These are phyloP conservation scores for Sherardia arvensis DNA, from an alignment of 257 asterid species.

Conservation along the genomic window DNA sequence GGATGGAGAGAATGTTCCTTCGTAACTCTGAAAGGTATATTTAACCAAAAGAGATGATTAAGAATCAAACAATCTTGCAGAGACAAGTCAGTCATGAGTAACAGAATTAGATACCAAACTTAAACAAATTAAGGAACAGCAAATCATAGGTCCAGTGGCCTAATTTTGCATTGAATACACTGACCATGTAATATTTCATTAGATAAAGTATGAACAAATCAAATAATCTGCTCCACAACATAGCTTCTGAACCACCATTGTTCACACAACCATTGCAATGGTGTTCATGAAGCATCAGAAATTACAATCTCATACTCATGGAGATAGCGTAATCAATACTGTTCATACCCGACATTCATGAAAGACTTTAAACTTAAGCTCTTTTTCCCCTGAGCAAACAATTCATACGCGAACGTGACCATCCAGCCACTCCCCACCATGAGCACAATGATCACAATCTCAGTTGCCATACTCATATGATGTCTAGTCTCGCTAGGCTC, in stretches of 20 bases:
- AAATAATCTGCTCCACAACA: background rate
- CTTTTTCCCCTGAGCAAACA: background rate
- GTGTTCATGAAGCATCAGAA: background rate
- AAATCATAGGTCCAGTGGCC: background rate
- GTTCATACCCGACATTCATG: background rate
- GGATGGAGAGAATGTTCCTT: too few species aligned
- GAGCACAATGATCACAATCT: conserved; percentile 9
- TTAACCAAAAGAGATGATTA: background rate
- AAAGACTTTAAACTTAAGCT: background rate
- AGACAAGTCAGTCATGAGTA: background rate
- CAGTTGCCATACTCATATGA: conserved; percentile 17
- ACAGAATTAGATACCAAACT: background rate
- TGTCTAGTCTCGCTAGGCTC: conserved; percentile 21
- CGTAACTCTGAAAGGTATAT: background rate
- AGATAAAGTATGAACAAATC: background rate
- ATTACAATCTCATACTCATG: background rate
- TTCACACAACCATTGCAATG: background rate
- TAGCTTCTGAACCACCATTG: background rate
- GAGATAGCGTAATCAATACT: background rate
- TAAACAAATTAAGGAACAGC: background rate
- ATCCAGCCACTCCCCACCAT: conserved; percentile 27
- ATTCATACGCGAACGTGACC: background rate
- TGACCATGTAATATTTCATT: background rate
- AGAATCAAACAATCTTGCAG: background rate
- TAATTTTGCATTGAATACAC: background rate